Evolutionary conservation across 352 stramenopile species (phyloP), one percentile per base, ranked within the genome.

Genomic region (Phytopythium oedochilum): DNA sequence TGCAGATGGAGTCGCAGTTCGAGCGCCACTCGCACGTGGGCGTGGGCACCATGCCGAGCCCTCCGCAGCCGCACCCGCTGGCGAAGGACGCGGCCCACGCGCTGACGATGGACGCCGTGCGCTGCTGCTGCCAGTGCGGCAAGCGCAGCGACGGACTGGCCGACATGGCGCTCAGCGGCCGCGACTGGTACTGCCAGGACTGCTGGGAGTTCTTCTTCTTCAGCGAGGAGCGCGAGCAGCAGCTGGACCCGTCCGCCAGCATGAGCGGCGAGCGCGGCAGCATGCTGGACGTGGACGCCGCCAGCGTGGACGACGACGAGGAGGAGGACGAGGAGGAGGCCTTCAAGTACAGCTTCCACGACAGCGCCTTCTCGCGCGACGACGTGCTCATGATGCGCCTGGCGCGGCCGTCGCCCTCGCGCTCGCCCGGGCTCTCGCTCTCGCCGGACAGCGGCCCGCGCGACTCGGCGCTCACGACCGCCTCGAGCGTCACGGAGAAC

Each of bases 1-100:
- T 91, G 28, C 78, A 91, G 63, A 91, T 91, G 78, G 81, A 88
- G 56, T 53, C 78, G 38, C 81, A 89, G 44, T 88, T 91, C 53
- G 81, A 91, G 57, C 78, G 81, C 20, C 81, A 89, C 66, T 91
- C 81, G 25, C 70, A 72, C 26, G 62, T 85, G 38, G 78, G 74
- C 35, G 29, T 86, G 55, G 81, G 81, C 52, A 78, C 70, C 15
- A 47, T 63, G 44, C 60, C 61, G 0, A 66, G 38, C 26, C 59
- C 66, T 15, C 53, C 64, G 4, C 46, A 25, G 22, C n/a, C 53
- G 26, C 66, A 50, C 3, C 47, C 66, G 28, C n/a, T 52, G 23
- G 31, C 48, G 28, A 55, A 44, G n/a, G 45, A 52, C 31, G 65
- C 65, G 28, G 62, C 58, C 20, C 70, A 61, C 31, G 66, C 48